phyloP scores from a whole-genome alignment of 768 basidiomycete species.

The Calocybe indica region DNA sequence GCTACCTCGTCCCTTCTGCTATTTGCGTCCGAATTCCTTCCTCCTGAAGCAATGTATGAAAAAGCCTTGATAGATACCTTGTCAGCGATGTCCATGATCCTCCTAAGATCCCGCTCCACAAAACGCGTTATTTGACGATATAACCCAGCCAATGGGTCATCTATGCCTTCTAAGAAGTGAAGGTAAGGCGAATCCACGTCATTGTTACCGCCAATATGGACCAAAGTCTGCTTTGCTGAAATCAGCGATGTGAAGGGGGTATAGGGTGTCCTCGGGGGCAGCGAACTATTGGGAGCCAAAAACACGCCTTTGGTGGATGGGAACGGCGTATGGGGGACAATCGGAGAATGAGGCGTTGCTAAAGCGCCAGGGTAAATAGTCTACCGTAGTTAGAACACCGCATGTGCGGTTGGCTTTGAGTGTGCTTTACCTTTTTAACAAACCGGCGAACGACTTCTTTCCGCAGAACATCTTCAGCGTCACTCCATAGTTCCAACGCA shows the following conservation, averaged over 20 bases:
- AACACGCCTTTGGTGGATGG: slow-evolving; percentile 24
- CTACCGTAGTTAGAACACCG: slow-evolving; percentile 29
- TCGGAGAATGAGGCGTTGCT: slow-evolving; percentile 62
- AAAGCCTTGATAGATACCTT: slow-evolving; percentile 48
- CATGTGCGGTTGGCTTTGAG: background rate
- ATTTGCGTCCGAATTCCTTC: slow-evolving; percentile 7
- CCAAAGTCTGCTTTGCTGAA: slow-evolving; percentile 31
- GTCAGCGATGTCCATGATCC: slow-evolving; percentile 76
- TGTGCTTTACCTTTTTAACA: slow-evolving; percentile 60
- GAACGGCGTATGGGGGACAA: slow-evolving; percentile 74
- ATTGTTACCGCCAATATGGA: slow-evolving; percentile 16
- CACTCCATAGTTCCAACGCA: slow-evolving; percentile 70
- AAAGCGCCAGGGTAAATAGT: slow-evolving; percentile 71
- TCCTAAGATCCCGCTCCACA: slow-evolving; percentile 66
- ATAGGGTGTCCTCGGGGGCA: slow-evolving; percentile 40
- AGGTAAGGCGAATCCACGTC: slow-evolving; percentile 27
- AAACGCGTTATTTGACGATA: slow-evolving; percentile 83
- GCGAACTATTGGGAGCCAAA: slow-evolving; percentile 16
- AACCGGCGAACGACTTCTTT: slow-evolving; percentile 68
- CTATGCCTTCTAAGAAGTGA: slow-evolving; percentile 57
- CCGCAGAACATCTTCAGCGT: slow-evolving; percentile 84
- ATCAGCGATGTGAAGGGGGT: slow-evolving; percentile 48
- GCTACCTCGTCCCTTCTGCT: slow-evolving; percentile 14
- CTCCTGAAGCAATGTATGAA: slow-evolving; percentile 14
- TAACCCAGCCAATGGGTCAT: slow-evolving; percentile 65